A percentile compares a stretch with the other conserved stretches of the same genome.
phyloP scores from a whole-genome alignment of 2,329 filamentous ascomycete species.

The Alternaria viburni region DNA sequence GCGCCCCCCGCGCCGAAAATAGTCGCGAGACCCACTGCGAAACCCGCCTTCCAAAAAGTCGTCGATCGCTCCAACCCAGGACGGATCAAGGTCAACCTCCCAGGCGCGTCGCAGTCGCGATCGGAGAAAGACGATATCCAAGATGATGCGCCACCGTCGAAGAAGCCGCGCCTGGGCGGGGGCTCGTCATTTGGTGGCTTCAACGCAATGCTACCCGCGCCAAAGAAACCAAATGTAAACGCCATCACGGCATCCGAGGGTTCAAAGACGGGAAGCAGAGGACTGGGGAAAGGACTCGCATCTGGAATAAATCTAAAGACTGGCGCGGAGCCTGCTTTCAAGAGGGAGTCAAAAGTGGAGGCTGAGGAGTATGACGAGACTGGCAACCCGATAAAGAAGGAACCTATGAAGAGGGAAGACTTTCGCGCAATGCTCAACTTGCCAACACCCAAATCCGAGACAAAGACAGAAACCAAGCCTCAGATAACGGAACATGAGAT shows the following conservation, averaged over 20 bases:
- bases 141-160: constrained; percentile 63
- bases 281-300: constrained; percentile 49
- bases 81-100: constrained; percentile 83
- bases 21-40: constrained; percentile 51
- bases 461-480: constrained; percentile 37
- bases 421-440: constrained; percentile 46
- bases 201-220: constrained; percentile 84
- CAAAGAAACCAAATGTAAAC: constrained; percentile 63
- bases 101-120: constrained; percentile 57
- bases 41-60: constrained; percentile 77
- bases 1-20: constrained; percentile 38
- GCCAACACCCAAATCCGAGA: constrained; percentile 34
- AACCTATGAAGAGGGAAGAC: constrained; percentile 38
- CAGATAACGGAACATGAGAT: background rate
- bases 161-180: constrained; percentile 69
- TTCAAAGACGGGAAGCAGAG: constrained; percentile 40
- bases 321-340: constrained; percentile 81
- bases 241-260: constrained; percentile 29
- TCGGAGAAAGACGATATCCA: constrained; percentile 51
- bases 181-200: constrained; percentile 77
- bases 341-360: constrained; percentile 60
- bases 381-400: constrained; percentile 38
- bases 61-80: constrained; percentile 80
- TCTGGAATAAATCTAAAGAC: constrained; percentile 79
- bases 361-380: constrained; percentile 45